Conservation (phyloP, 495 filamentous ascomycete genomes). For the Sabuloglossum arenarium region DNA sequence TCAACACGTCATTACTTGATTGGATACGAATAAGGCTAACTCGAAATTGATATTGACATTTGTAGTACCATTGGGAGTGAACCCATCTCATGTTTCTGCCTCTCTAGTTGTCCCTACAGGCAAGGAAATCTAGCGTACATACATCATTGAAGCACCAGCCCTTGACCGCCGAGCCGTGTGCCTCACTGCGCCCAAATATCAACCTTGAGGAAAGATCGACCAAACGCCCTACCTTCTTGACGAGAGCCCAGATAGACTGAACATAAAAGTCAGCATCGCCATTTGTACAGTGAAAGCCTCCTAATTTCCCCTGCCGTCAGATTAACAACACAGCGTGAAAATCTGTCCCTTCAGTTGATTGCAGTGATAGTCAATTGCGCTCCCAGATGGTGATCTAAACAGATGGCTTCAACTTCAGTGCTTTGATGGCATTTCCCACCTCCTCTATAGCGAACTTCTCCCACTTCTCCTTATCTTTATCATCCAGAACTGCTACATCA, state of each 20-base stretch:
- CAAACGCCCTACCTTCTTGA: neutral
- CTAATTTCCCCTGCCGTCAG: neutral
- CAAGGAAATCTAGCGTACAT: too few relatives aligned
- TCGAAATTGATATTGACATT: too few relatives aligned
- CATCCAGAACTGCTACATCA: constrained; percentile 32
- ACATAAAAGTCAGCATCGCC: neutral
- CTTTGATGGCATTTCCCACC: constrained; percentile 42
- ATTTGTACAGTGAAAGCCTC: neutral
- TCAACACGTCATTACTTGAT: too few relatives aligned
- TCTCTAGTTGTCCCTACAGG: too few relatives aligned
- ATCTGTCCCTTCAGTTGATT: neutral
- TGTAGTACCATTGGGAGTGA: too few relatives aligned
- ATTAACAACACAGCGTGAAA: neutral
- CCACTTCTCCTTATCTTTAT: constrained; percentile 35
- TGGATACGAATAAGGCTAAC: too few relatives aligned
- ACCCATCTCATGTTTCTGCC: too few relatives aligned
- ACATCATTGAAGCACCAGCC: too few relatives aligned
- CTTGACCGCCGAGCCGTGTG: neutral
- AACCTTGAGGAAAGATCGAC: neutral
- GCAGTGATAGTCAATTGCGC: neutral
- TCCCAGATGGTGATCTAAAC: neutral
- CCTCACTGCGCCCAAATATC: neutral
- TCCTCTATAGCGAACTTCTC: constrained; percentile 52
- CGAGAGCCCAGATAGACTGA: neutral
- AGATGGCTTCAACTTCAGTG: constrained; percentile 11